phyloP scores from a whole-genome alignment of 768 basidiomycete species.

The Udeniomyces megalosporus region DNA sequence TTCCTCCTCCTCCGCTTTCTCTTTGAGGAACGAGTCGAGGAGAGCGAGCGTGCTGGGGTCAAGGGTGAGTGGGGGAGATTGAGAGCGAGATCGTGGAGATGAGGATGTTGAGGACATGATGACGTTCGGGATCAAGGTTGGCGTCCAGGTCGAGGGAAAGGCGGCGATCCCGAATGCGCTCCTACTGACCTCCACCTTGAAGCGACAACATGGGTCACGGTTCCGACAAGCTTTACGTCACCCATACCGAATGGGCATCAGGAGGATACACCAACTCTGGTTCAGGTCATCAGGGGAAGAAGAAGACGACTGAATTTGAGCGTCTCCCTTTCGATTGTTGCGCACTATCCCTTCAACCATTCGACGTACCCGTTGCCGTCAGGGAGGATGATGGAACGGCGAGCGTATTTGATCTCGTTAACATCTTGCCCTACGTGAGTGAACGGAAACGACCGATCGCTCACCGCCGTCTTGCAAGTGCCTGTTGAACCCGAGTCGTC shows the following conservation, averaged over 20 bases:
- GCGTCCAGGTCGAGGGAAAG: no score
- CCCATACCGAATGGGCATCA: conserved; percentile 17
- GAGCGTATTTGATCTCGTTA: conserved; percentile 40
- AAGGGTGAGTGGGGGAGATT: conserved; percentile 17
- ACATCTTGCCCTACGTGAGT: conserved; percentile 66
- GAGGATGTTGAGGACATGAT: not conserved
- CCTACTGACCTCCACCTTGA: not conserved
- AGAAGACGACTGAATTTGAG: conserved; percentile 25
- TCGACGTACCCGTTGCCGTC: conserved; percentile 72
- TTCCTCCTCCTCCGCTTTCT: conserved; percentile 16
- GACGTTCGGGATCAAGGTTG: not conserved
- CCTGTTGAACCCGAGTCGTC: no score
- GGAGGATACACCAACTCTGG: not conserved
- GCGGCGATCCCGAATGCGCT: no score
- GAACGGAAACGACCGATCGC: no score
- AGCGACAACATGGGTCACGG: conserved; percentile 27
- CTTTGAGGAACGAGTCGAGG: conserved; percentile 17
- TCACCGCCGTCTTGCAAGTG: no score
- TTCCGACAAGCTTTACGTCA: conserved; percentile 30
- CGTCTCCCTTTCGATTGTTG: conserved; percentile 49
- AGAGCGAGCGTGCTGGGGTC: conserved; percentile 21
- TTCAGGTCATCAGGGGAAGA: conserved; percentile 23
- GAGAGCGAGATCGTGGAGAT: not conserved
- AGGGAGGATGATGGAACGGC: conserved; percentile 67
- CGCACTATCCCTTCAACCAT: conserved; percentile 76